Base-by-base conservation (phyloP, 768 basidiomycete genomes). In the Kwoniella pini region DNA sequence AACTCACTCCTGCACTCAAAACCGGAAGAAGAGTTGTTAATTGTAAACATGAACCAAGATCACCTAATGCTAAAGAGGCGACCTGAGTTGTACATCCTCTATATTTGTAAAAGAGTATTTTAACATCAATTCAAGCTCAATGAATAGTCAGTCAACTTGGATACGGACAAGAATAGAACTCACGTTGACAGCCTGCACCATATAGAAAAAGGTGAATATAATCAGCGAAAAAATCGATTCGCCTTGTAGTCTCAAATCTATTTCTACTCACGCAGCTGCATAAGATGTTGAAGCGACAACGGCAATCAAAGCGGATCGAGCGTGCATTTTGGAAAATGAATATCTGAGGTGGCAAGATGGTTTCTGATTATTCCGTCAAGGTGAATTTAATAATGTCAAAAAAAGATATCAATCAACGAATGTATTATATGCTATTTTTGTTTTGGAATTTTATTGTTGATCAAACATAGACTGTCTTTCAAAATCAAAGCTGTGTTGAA, bases 21-120 rank as follows among this genome's bases (percentile, higher is more conserved):
- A 75, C 61, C 9, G 64, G 59, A 2, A 75, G 42, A 15, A 72
- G 49, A 26, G 27, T 46, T n/a, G 69, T 72, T 15, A 75, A 55
- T 43, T 64, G 60, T n/a, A 75, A 65, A 66, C 73, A 75, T 45
- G 33, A 50, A 33, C 73, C 73, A 27, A 72, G 57, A 55, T 72
- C 63, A 40, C 68, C 68, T 24, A 73, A 45, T 11, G 71, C 71
- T 4, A 70, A 54, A 10, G 54, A 36, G 11, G 59, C 71, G 28
- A 73, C 38, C 43, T 66, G 62, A 27, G 64, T 60, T 7, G 68
- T 70, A 52, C 71, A 73, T n/a, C 54, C 53, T 46, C 60, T 62
- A 30, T 17, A 44, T 22, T 3, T 17, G 31, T n/a, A 24, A 45
- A 19, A 2, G 28, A 43, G 40, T 27, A 10, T 10, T n/a, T 22